Percentiles rank a stretch among this genome's conserved stretches.
These are phyloP conservation scores for Neltuma alba DNA, from an alignment of 306 rosid genomes.

Conservation along the genomic window DNA sequence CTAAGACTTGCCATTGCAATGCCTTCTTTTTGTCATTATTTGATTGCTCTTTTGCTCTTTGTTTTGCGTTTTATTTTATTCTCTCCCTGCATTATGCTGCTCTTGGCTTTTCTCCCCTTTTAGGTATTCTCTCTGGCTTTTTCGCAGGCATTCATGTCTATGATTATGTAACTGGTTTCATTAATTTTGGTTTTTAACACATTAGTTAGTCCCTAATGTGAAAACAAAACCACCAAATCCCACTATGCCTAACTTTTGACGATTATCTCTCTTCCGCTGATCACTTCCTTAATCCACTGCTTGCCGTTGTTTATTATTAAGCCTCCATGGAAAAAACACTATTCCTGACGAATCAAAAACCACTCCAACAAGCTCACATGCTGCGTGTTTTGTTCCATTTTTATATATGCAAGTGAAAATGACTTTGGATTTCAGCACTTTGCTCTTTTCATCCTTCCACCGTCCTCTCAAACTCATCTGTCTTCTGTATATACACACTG, in stretches of 20 bases:
- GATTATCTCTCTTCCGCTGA: conserved; percentile 22
- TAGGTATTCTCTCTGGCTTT: not conserved
- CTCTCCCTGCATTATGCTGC: not conserved
- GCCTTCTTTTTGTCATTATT: conserved; percentile 61
- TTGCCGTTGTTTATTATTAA: conserved; percentile 15
- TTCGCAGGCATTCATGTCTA: not conserved
- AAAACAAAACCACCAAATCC: conserved; percentile 56
- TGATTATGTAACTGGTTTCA: not conserved
- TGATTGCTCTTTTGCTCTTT: conserved; percentile 54
- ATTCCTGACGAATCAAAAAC: conserved; percentile 43
- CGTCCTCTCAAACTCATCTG: not conserved
- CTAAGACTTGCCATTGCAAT: conserved; percentile 30
- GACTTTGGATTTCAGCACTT: conserved; percentile 29
- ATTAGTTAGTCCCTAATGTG: not conserved
- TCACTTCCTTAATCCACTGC: not conserved
- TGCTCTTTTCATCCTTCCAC: conserved; percentile 24
- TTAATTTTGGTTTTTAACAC: not conserved
- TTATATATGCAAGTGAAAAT: conserved; percentile 3
- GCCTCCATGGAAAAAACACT: conserved; percentile 30
- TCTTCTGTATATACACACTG: not conserved
- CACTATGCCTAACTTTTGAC: conserved; percentile 61
- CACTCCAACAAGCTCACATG: conserved; percentile 31
- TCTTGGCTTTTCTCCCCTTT: not conserved
- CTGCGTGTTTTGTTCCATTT: not conserved
- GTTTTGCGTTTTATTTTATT: conserved; percentile 22